phyloP scores from a whole-genome alignment of 441 rosid species.

The Pelargonium fulgidum region DNA sequence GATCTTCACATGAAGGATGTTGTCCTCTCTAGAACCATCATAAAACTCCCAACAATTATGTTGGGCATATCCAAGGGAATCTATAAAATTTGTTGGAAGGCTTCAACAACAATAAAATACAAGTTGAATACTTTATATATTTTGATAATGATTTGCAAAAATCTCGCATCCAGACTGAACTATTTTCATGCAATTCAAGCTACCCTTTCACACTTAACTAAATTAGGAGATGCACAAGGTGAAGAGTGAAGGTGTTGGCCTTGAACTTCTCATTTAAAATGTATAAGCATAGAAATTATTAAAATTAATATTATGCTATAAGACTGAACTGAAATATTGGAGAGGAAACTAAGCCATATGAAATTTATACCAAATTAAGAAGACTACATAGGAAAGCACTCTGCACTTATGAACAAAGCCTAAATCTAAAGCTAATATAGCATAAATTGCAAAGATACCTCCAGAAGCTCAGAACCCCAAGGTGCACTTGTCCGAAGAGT shows the following conservation, averaged over 20 bases:
- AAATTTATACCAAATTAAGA: slow-evolving; percentile 2
- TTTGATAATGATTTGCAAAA: not conserved
- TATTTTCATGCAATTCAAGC: not conserved
- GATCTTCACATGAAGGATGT: not conserved
- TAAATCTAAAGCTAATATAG: slow-evolving; percentile 11
- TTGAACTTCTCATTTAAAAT: not conserved
- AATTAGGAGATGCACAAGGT: slow-evolving; percentile 1
- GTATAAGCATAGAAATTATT: slow-evolving; percentile 6
- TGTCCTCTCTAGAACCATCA: not conserved
- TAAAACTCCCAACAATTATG: not conserved
- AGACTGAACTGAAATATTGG: slow-evolving; percentile 8
- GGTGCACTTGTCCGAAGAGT: slow-evolving; percentile 95
- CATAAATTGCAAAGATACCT: slow-evolving; percentile 44
- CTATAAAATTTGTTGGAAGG: not conserved
- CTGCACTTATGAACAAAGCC: slow-evolving; percentile 1
- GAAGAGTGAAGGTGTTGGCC: not conserved
- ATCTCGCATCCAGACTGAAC: not conserved
- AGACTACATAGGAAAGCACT: slow-evolving; percentile 3
- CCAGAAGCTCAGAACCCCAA: slow-evolving; percentile 99
- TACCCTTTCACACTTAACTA: slow-evolving; percentile 6
- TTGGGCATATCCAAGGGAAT: not conserved
- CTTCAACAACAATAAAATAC: not conserved
- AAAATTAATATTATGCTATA: not conserved
- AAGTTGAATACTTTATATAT: not conserved
- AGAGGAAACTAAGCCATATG: not conserved